Evolutionary conservation across 108 stramenopile genomes (phyloP).

Genomic region (Fistulifera solaris): DNA sequence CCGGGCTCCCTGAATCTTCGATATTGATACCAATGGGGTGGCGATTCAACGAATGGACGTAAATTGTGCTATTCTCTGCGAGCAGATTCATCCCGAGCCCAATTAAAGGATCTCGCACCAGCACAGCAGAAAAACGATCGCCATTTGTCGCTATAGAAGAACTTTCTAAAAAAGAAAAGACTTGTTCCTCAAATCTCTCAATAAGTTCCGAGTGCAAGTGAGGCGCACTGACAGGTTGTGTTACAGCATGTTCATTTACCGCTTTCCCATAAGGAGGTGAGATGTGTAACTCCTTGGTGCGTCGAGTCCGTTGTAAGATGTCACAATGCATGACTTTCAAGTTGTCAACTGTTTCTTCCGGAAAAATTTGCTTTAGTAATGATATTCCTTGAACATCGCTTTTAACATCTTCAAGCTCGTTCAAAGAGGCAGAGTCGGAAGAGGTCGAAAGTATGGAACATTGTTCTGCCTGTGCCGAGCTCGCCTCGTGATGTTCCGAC

Average conservation of each 20-base stretch:
- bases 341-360: constrained; percentile 11
- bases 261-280: neutral
- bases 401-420: too few relatives aligned
- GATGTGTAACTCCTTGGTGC: constrained; percentile 7
- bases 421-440: too few relatives aligned
- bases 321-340: constrained; percentile 11
- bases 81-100: constrained; percentile 69
- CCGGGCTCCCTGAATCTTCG: constrained; percentile 29
- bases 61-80: constrained; percentile 30
- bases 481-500: too few relatives aligned
- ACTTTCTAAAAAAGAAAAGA: neutral
- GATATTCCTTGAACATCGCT: constrained; percentile 13
- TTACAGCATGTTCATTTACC: neutral
- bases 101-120: constrained; percentile 32
- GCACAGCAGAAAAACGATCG: too few relatives aligned
- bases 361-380: constrained; percentile 18
- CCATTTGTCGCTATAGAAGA: constrained; percentile 9
- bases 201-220: constrained; percentile 25
- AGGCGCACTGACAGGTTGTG: neutral
- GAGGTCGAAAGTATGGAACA: too few relatives aligned
- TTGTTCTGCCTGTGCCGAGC: too few relatives aligned
- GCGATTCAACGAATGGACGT: constrained; percentile 33
- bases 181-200: constrained; percentile 11
- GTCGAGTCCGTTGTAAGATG: neutral
- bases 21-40: constrained; percentile 14